Conservation (phyloP, 2,329 filamentous ascomycete species). For the Penicillium sp. region DNA sequence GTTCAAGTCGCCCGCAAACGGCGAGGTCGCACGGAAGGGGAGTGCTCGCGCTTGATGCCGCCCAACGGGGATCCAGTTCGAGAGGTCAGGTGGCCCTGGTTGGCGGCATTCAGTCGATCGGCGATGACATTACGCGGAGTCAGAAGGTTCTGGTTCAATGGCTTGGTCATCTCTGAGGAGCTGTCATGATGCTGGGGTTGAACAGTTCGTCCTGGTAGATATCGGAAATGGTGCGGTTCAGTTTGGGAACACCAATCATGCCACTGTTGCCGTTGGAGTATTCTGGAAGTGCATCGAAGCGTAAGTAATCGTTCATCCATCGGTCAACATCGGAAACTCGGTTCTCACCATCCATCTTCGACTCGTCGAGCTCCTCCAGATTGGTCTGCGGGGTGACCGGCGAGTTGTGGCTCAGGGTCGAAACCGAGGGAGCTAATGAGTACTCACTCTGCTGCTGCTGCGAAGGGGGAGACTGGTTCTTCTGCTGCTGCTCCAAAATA, state of each 20-base stretch:
- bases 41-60: constrained; percentile 59
- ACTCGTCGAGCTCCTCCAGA: constrained; percentile 52
- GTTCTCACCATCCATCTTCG: constrained; percentile 54
- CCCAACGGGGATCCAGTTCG: constrained; percentile 54
- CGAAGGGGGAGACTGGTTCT: constrained; percentile 30
- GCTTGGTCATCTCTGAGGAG: constrained; percentile 34
- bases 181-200: constrained; percentile 48
- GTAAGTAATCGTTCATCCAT: constrained; percentile 66
- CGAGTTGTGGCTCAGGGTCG: constrained; percentile 56
- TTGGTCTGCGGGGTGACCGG: constrained; percentile 57
- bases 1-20: constrained; percentile 50
- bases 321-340: constrained; percentile 32
- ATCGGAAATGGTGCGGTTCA: constrained; percentile 81
- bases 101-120: constrained; percentile 72
- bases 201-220: constrained; percentile 80
- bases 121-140: constrained; percentile 61
- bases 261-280: constrained; percentile 42
- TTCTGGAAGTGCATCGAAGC: constrained; percentile 52
- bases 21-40: constrained; percentile 75
- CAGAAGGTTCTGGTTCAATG: constrained; percentile 31
- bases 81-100: constrained; percentile 64
- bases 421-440: constrained; percentile 55
- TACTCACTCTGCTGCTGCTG: constrained; percentile 44
- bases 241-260: constrained; percentile 59
- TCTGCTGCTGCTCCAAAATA: constrained; percentile 46